Percentiles rank a stretch among this genome's conserved stretches.
Evolutionary conservation across 495 filamentous ascomycete species (phyloP).

Genomic region (Lasiosphaeria ovina): DNA sequence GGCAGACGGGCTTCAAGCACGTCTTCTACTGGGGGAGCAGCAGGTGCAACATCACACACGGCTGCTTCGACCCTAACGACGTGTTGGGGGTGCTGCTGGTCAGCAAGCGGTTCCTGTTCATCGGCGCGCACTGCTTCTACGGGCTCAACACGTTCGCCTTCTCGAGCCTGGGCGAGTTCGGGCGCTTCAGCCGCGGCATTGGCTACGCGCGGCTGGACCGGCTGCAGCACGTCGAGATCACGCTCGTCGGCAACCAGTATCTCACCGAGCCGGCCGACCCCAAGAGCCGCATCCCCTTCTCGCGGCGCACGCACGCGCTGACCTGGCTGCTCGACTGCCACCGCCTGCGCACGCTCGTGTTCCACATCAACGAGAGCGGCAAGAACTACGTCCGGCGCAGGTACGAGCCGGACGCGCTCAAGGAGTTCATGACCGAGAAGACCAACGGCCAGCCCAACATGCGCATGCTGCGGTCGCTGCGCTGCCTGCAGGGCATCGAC

Average conservation of each 20-base stretch:
- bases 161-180: constrained; percentile 42
- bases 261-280: constrained; percentile 11
- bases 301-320: constrained; percentile 27
- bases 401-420: constrained; percentile 22
- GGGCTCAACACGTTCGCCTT: constrained; percentile 46
- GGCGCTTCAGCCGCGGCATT: constrained; percentile 38
- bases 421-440: constrained; percentile 20
- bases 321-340: constrained; percentile 26
- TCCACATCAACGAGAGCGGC: constrained; percentile 36
- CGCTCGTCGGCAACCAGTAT: constrained; percentile 29
- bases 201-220: constrained; percentile 31
- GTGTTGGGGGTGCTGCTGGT: constrained; percentile 30
- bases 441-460: constrained; percentile 35
- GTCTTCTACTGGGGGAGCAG: constrained; percentile 34
- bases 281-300: constrained; percentile 15
- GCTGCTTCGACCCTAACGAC: constrained; percentile 23
- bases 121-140: constrained; percentile 40
- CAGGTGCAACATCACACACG: constrained; percentile 25
- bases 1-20: constrained; percentile 23
- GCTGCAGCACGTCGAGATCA: constrained; percentile 37
- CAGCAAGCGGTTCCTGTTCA: constrained; percentile 32
- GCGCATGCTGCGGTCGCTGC: constrained; percentile 30
- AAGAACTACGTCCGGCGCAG: constrained; percentile 23
- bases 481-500: constrained; percentile 40
- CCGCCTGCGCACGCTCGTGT: constrained; percentile 33